phyloP scores from a whole-genome alignment of 225 moss, liverwort and hornwort species.

The Marchantia paleacea region DNA sequence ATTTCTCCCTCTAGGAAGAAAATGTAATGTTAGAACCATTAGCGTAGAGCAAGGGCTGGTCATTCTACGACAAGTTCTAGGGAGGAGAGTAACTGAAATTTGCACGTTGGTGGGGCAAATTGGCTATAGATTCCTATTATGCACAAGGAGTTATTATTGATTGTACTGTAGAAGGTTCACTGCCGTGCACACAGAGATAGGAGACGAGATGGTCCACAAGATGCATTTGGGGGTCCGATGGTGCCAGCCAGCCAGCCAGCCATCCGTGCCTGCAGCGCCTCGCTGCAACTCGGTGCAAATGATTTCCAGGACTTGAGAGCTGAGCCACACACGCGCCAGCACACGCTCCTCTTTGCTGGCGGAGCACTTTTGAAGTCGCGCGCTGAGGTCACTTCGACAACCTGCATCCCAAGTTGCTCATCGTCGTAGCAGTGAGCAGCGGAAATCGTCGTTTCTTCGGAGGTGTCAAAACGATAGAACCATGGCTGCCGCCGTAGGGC shows the following conservation, averaged over 20 bases:
- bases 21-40: too few relatives aligned
- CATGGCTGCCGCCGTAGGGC: conserved; percentile 12
- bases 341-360: not conserved
- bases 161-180: not conserved
- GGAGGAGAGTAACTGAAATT: too few relatives aligned
- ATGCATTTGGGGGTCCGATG: not conserved
- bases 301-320: not conserved
- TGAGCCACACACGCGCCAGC: conserved; percentile 23
- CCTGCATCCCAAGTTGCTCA: not conserved
- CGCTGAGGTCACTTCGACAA: not conserved
- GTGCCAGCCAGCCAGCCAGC: conserved; percentile 16
- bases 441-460: not conserved
- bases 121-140: not conserved
- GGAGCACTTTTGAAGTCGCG: not conserved
- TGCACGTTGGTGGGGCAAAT: not conserved
- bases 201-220: conserved; percentile 16
- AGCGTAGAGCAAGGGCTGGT: too few relatives aligned
- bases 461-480: not conserved
- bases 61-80: too few relatives aligned
- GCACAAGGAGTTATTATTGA: not conserved
- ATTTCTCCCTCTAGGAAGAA: too few relatives aligned
- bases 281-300: not conserved
- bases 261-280: not conserved
- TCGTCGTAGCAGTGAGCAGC: not conserved
- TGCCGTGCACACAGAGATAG: not conserved